Evolutionary conservation across 2,329 filamentous ascomycete genomes (phyloP).

Genomic region (Colletotrichum orbiculare): DNA sequence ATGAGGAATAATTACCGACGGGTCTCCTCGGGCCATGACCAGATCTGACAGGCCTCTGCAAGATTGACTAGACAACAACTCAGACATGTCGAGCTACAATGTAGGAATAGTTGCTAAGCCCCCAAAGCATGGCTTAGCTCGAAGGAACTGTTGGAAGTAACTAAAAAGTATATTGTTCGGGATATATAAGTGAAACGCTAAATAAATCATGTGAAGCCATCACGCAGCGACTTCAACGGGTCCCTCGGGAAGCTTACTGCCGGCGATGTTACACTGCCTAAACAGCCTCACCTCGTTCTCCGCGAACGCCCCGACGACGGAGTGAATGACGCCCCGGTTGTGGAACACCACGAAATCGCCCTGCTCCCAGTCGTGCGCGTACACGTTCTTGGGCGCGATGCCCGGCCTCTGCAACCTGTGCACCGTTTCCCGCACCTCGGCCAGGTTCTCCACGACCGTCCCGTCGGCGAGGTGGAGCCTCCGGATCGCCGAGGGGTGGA

Average conservation of each 20-base stretch:
- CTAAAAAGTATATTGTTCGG: background rate
- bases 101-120: too few relatives aligned
- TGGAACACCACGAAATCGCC: slow-evolving; percentile 83
- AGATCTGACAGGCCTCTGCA: too few relatives aligned
- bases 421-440: slow-evolving; percentile 74
- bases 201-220: slow-evolving; percentile 3
- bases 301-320: slow-evolving; percentile 79
- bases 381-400: slow-evolving; percentile 75
- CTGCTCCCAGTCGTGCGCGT: slow-evolving; percentile 81
- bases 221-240: slow-evolving; percentile 44
- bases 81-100: too few relatives aligned
- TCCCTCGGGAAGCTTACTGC: slow-evolving; percentile 66
- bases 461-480: slow-evolving; percentile 76
- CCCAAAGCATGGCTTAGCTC: too few relatives aligned
- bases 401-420: slow-evolving; percentile 77
- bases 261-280: slow-evolving; percentile 83
- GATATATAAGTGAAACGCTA: background rate
- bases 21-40: too few relatives aligned
- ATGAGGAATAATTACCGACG: too few relatives aligned
- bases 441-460: slow-evolving; percentile 74
- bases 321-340: slow-evolving; percentile 80
- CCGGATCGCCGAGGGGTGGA: slow-evolving; percentile 78
- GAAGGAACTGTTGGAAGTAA: background rate
- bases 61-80: too few relatives aligned
- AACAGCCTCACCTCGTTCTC: slow-evolving; percentile 81